Base-by-base conservation (phyloP, 352 stramenopile species). In the Pythium insidiosum region DNA sequence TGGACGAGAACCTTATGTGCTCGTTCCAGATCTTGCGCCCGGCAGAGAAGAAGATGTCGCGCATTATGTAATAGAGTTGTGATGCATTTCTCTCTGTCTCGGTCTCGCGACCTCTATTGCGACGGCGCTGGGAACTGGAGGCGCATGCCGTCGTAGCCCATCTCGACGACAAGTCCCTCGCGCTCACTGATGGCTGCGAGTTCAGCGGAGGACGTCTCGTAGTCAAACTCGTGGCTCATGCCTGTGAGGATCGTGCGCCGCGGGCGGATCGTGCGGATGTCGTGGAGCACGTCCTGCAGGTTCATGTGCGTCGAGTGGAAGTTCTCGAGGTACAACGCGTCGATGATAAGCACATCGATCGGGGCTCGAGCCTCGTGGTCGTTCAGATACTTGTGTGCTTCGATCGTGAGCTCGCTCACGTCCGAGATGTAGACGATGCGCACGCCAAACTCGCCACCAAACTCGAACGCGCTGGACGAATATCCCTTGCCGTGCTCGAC, bases 381-480 rank as follows among this genome's bases (percentile, higher is more conserved):
- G 22, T 73, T 80, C 11, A 95, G 56, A 50, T 76, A 73, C 34
- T 28, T 49, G 23, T 61, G 59, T 9, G 77, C 68, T 16, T 89
- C 72, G 5, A 71, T 55, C 12, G 76, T 72, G 18, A 95, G 56
- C 23, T 83, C 69, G 26, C 79, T 93, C 57, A 91, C 73, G 61
- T 95, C 84, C 5, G 81, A 94, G 41, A 95, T 88, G 68, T 95
- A 95, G 23, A 92, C 72, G 34, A 95, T 72, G 2, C 83, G 65
- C 9, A 63, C 57, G 13, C 74, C 76, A 41, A 76, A 54, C 29
- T 93, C 79, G 1, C 31, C 31, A 5, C 84, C 84, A 43, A 94
- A 94, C 33, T 88, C 75, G 30, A 94, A 95, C 3, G 64, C 84
- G 37, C 69, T 78, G 16, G 77, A 87, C 18, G 69, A 65, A 47